phyloP scores from a whole-genome alignment of 192 early-diverging fungal genomes.

The Podila horticola region DNA sequence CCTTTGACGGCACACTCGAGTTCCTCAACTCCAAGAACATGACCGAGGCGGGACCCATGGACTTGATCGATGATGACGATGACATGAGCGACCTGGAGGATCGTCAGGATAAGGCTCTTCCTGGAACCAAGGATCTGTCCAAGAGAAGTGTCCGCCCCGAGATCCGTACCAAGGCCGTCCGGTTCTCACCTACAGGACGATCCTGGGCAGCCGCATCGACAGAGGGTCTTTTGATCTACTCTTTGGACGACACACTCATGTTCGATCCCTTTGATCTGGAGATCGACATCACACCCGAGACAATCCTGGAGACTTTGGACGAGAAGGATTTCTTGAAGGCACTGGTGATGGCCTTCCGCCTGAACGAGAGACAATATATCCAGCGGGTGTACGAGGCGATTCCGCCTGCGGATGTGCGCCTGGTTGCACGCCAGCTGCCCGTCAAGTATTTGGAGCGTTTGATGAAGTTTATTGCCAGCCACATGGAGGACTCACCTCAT shows the following conservation, averaged over 20 bases:
- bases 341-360: constrained; percentile 91
- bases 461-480: constrained; percentile 82
- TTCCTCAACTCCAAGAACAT: constrained; percentile 91
- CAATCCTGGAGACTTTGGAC: constrained; percentile 79
- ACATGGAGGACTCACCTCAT: constrained; percentile 84
- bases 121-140: constrained; percentile 91
- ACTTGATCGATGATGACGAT: constrained; percentile 87
- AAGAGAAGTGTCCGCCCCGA: constrained; percentile 80
- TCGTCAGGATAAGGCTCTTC: constrained; percentile 80
- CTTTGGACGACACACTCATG: constrained; percentile 89
- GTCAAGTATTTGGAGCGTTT: constrained; percentile 87
- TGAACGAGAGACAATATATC: constrained; percentile 87
- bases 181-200: constrained; percentile 94
- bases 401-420: constrained; percentile 77
- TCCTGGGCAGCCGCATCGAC: constrained; percentile 97
- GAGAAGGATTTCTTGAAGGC: constrained; percentile 86
- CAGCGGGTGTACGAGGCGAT: constrained; percentile 82
- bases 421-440: constrained; percentile 86
- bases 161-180: constrained; percentile 84
- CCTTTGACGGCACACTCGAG: constrained; percentile 92
- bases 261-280: constrained; percentile 99
- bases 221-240: constrained; percentile 95
- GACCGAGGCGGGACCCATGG: constrained; percentile 93
- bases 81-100: constrained; percentile 89
- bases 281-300: constrained; percentile 93